These are phyloP conservation scores for Penicillium arizonense DNA, from an alignment of 495 filamentous ascomycete species.

Conservation along the genomic window DNA sequence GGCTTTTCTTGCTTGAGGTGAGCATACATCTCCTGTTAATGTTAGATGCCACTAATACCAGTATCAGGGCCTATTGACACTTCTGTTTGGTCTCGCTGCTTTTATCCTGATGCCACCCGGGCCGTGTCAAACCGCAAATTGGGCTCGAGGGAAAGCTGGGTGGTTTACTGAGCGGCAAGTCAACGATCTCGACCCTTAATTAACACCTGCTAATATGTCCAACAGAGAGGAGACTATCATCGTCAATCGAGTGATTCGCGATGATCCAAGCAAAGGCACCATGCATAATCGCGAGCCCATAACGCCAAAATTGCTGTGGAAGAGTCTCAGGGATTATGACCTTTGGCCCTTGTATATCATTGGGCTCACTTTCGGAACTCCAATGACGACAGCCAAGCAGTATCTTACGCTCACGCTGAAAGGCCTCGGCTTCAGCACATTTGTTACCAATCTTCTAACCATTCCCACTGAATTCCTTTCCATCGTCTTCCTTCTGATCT, in stretches of 20 bases:
- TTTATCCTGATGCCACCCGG: conserved; percentile 64
- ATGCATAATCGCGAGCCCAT: conserved; percentile 63
- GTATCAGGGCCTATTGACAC: conserved; percentile 40
- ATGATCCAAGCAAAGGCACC: conserved; percentile 67
- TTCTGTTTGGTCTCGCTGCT: conserved; percentile 55
- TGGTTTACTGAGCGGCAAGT: conserved; percentile 66
- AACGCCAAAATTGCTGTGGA: conserved; percentile 44
- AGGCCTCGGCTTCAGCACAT: conserved; percentile 61
- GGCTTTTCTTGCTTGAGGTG: conserved; percentile 47
- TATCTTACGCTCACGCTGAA: conserved; percentile 66
- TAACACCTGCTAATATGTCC: background rate
- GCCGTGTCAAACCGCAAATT: conserved; percentile 62
- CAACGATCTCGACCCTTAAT: background rate
- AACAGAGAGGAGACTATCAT: conserved; percentile 57
- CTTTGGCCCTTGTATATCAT: conserved; percentile 55
- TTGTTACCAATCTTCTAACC: conserved; percentile 62
- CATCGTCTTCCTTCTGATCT: conserved; percentile 39
- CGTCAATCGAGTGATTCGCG: conserved; percentile 70
- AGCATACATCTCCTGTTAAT: background rate
- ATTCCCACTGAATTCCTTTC: conserved; percentile 51
- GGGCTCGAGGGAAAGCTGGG: conserved; percentile 63
- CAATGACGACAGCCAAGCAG: conserved; percentile 38
- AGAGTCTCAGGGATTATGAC: conserved; percentile 53
- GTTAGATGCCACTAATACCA: background rate
- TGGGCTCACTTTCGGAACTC: conserved; percentile 52